These are phyloP conservation scores for Schizothecium vesticola DNA, from an alignment of 495 filamentous ascomycete species.

Conservation along the genomic window DNA sequence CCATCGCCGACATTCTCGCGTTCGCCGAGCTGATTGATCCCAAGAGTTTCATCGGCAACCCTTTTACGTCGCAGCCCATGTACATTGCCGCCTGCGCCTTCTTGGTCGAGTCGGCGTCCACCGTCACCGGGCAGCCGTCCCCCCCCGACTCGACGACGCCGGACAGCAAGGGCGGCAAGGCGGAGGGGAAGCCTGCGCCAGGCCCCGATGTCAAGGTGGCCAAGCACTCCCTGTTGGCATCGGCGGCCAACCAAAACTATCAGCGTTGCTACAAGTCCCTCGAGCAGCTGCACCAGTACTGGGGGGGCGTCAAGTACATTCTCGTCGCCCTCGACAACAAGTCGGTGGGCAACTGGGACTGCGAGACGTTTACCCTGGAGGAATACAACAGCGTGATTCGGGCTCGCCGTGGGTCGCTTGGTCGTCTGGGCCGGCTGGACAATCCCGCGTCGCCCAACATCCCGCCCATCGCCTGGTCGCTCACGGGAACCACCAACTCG, in stretches of 20 bases:
- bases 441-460: constrained; percentile 34
- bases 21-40: constrained; percentile 76
- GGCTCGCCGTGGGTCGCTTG: constrained; percentile 48
- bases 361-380: constrained; percentile 69
- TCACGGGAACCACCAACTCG: constrained; percentile 77
- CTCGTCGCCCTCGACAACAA: constrained; percentile 81
- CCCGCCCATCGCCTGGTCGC: constrained; percentile 66
- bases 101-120: constrained; percentile 69
- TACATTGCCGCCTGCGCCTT: constrained; percentile 87
- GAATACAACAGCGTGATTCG: constrained; percentile 64
- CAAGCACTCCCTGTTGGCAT: constrained; percentile 67
- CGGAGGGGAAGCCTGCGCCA: background rate
- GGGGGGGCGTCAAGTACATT: constrained; percentile 83
- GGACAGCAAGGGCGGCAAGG: constrained; percentile 18
- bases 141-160: constrained; percentile 47
- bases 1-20: constrained; percentile 76
- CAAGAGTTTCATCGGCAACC: constrained; percentile 75
- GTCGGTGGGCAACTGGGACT: constrained; percentile 76
- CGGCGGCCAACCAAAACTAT: constrained; percentile 73
- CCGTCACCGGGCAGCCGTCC: constrained; percentile 45
- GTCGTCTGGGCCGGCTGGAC: constrained; percentile 27
- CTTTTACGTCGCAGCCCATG: constrained; percentile 84
- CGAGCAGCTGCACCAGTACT: constrained; percentile 69
- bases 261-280: constrained; percentile 76
- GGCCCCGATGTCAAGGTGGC: constrained; percentile 48